These are phyloP conservation scores for Wickerhamia fluorescens DNA, from an alignment of 805 yeast species.

Conservation along the genomic window DNA sequence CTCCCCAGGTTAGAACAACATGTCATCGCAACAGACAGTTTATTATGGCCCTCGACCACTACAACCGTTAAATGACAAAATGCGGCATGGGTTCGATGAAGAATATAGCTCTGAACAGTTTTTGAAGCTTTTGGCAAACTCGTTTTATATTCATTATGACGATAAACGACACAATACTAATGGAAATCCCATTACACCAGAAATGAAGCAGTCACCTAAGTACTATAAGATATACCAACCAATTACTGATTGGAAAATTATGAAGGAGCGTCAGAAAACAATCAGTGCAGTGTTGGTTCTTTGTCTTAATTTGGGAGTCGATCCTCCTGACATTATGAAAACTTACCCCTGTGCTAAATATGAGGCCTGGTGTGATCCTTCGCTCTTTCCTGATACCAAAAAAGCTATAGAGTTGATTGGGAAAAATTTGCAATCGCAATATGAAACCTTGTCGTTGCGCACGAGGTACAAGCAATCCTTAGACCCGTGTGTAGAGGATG, in stretches of 20 bases:
- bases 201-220: slow-evolving; percentile 38
- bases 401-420: slow-evolving; percentile 91
- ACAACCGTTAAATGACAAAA: slow-evolving; percentile 45
- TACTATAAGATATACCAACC: slow-evolving; percentile 52
- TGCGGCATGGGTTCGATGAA: slow-evolving; percentile 61
- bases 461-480: slow-evolving; percentile 85
- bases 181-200: slow-evolving; percentile 67
- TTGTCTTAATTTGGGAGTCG: slow-evolving; percentile 90
- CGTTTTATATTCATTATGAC: slow-evolving; percentile 79
- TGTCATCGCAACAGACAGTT: slow-evolving; percentile 3
- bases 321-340: slow-evolving; percentile 92
- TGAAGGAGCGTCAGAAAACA: slow-evolving; percentile 86
- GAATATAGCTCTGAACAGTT: slow-evolving; percentile 53
- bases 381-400: slow-evolving; percentile 72
- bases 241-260: slow-evolving; percentile 83
- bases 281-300: slow-evolving; percentile 87
- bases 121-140: slow-evolving; percentile 50
- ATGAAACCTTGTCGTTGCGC: slow-evolving; percentile 79
- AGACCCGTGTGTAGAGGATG: slow-evolving; percentile 95
- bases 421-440: slow-evolving; percentile 77
- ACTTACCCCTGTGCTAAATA: slow-evolving; percentile 88
- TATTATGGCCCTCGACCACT: slow-evolving; percentile 29
- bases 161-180: slow-evolving; percentile 89
- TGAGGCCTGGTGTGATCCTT: slow-evolving; percentile 93
- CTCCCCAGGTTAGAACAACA: background rate